Conservation (phyloP, 345 rosid genomes). For the Citrus mangshanensis region DNA sequence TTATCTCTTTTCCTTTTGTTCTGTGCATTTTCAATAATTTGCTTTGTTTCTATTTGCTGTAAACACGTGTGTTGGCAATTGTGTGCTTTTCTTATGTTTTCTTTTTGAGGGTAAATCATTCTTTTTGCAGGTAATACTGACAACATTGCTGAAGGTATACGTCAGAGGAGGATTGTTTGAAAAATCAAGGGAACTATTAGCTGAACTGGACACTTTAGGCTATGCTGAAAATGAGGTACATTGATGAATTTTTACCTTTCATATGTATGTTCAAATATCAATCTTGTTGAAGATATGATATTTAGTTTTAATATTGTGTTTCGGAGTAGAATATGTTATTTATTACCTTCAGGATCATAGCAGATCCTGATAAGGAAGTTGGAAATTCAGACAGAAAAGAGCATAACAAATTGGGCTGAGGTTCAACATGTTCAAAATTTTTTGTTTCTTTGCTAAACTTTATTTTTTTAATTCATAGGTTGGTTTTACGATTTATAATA, state of each 20-base stretch:
- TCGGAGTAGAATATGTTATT: background rate
- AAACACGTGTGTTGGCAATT: background rate
- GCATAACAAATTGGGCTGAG: background rate
- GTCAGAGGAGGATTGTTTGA: slow-evolving; percentile 88
- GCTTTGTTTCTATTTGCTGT: background rate
- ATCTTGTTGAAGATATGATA: background rate
- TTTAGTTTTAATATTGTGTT: background rate
- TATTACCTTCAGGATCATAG: background rate
- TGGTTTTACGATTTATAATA: background rate
- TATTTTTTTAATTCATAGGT: background rate
- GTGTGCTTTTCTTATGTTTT: background rate
- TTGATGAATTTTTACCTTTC: background rate
- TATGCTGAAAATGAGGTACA: slow-evolving; percentile 79
- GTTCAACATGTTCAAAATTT: background rate
- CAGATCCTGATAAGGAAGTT: background rate
- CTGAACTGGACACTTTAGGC: slow-evolving; percentile 66
- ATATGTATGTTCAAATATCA: slow-evolving; percentile 5
- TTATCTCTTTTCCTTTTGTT: background rate
- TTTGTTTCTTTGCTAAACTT: background rate
- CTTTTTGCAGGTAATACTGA: slow-evolving; percentile 65
- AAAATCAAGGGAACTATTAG: slow-evolving; percentile 61
- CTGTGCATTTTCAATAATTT: background rate
- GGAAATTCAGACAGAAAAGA: background rate
- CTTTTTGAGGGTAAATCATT: background rate
- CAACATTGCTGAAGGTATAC: slow-evolving; percentile 84